Base-by-base conservation (phyloP, 768 basidiomycete genomes). In the Podaxis sp. region DNA sequence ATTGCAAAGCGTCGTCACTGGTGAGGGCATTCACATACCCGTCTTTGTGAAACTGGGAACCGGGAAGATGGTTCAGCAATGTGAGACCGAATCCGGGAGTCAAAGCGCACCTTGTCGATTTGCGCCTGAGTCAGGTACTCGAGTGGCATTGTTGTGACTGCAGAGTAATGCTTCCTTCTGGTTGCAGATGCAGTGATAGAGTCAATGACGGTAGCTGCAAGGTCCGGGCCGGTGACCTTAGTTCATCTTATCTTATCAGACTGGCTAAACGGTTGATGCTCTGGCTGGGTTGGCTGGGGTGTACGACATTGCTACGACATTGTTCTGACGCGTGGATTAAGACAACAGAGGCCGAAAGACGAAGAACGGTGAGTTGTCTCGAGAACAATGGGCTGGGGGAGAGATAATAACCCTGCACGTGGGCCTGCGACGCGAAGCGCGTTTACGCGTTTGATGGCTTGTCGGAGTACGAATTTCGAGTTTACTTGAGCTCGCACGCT, bases 71-170 rank as follows among this genome's bases (percentile, higher is more conserved):
- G 50, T 46, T n/a, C 36, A 56, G 59, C 38, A 49, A 36, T 65
- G 28, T 41, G 15, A 64, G 30, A 26, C 28, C 30, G 26, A n/a
- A 7, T 36, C 17, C 28, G 17, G 22, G 28, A 48, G 52, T 38
- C 30, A 36, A 20, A 7, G 68, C 77, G 58, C 28, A 83, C 88
- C 82, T 86, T 78, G 64, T 85, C 75, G 20, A 88, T 78, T 68
- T 90, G 88, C 11, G 77, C 78, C 65, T 81, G 76, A 6, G 81
- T 80, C 22, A 90, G 75, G 66, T 81, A 87, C 66, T 83, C 77
- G 28, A 62, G 60, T 22, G 41, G 7, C 60, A 62, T 62, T 55
- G 53, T 46, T 36, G 28, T 37, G 4, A 33, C 33, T 10, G 51
- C 10, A 22, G 22, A 30, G 26, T 7, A 5, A 33, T 33, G 33